Percentiles rank a stretch among this genome's conserved stretches.
These are phyloP conservation scores for Leishmania martiniquensis DNA, from an alignment of 208 protist species.

Conservation along the genomic window DNA sequence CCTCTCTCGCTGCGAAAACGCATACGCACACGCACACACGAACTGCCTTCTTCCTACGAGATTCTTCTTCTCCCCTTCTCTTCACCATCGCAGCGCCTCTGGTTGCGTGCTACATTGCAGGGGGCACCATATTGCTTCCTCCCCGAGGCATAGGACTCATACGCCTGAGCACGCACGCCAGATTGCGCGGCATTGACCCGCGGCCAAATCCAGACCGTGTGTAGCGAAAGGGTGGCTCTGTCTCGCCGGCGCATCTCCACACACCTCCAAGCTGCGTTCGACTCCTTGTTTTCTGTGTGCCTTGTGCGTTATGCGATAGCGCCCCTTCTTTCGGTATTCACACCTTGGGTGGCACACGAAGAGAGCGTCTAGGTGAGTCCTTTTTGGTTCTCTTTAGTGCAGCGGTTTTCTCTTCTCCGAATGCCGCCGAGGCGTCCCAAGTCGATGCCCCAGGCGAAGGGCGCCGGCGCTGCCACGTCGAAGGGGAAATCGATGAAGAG, in stretches of 20 bases:
- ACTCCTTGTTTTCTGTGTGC: background rate
- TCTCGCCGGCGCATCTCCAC: background rate
- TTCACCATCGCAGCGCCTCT: background rate
- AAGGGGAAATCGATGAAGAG: slow-evolving; percentile 5
- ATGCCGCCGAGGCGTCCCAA: slow-evolving; percentile 51
- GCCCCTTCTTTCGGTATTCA: background rate
- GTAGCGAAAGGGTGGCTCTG: background rate
- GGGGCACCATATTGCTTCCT: background rate
- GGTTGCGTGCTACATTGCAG: background rate
- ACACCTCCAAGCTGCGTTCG: background rate
- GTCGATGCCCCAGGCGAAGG: slow-evolving; percentile 22
- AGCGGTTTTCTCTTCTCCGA: background rate
- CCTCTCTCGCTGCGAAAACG: background rate
- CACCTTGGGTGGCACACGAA: background rate
- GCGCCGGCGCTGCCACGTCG: slow-evolving; percentile 1
- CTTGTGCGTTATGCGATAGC: background rate
- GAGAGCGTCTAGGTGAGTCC: background rate
- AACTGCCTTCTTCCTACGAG: background rate
- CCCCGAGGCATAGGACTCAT: background rate
- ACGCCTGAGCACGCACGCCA: background rate
- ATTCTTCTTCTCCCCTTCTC: background rate
- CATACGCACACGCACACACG: background rate
- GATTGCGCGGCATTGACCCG: background rate
- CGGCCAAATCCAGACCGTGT: background rate
- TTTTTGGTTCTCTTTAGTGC: background rate